phyloP scores from a whole-genome alignment of 2,329 filamentous ascomycete genomes.

The Cryphonectria nitschkei region DNA sequence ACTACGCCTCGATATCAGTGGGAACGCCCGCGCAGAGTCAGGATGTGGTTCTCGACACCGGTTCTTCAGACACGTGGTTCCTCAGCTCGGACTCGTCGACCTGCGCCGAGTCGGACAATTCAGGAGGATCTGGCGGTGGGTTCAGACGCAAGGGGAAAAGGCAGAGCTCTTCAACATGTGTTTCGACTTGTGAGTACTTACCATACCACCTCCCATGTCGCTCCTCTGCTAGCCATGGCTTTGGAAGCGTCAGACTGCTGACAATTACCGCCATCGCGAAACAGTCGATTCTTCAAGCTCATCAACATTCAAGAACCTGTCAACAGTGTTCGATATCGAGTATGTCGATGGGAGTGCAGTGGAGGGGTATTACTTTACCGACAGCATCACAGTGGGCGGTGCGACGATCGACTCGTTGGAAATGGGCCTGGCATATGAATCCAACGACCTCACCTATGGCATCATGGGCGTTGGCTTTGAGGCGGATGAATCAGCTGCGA shows the following conservation, averaged over 20 bases:
- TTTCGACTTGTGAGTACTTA: conserved; percentile 46
- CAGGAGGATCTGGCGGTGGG: background rate
- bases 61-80: conserved; percentile 67
- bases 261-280: background rate
- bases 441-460: conserved; percentile 54
- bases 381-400: conserved; percentile 56
- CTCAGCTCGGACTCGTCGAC: conserved; percentile 44
- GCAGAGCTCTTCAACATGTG: conserved; percentile 40
- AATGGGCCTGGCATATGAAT: conserved; percentile 56
- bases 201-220: background rate
- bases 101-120: conserved; percentile 39
- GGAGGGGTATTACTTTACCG: conserved; percentile 60
- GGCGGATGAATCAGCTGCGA: conserved; percentile 49
- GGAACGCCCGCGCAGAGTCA: conserved; percentile 62
- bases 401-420: conserved; percentile 54
- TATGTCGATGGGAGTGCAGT: conserved; percentile 63
- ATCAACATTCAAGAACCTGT: conserved; percentile 49
- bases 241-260: background rate
- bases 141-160: conserved; percentile 36
- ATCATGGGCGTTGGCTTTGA: conserved; percentile 64
- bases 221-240: background rate
- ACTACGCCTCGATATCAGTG: conserved; percentile 59
- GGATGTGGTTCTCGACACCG: conserved; percentile 63
- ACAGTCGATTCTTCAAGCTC: conserved; percentile 49
- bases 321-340: conserved; percentile 57